phyloP scores from a whole-genome alignment of 345 rosid species.

The Geranium rotundifolium region DNA sequence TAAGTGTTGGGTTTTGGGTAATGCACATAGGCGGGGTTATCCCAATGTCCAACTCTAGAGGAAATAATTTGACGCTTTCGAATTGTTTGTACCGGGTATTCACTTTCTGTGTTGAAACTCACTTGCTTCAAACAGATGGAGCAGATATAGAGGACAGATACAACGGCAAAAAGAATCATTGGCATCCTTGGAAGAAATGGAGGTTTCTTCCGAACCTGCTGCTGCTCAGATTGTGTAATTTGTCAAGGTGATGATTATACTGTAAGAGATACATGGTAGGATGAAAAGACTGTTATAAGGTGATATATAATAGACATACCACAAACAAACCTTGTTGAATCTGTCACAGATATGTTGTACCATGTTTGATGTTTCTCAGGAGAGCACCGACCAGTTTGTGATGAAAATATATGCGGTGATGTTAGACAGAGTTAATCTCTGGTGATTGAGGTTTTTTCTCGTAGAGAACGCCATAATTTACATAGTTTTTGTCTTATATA shows the following conservation, averaged over 20 bases:
- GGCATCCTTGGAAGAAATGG: conserved; percentile 60
- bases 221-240: too few relatives aligned
- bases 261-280: too few relatives aligned
- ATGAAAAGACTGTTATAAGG: too few relatives aligned
- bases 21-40: conserved; percentile 28
- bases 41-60: conserved; percentile 4
- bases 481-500: too few relatives aligned
- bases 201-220: conserved; percentile 50
- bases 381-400: background rate
- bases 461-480: too few relatives aligned
- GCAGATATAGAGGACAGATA: conserved; percentile 62
- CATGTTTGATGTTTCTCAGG: background rate
- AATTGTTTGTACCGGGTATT: conserved; percentile 14
- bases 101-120: conserved; percentile 19
- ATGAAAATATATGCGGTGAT: too few relatives aligned
- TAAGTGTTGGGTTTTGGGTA: conserved; percentile 79
- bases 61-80: conserved; percentile 23
- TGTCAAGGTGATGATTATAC: background rate
- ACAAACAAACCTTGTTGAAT: background rate
- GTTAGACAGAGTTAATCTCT: too few relatives aligned
- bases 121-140: conserved; percentile 58
- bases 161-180: conserved; percentile 53
- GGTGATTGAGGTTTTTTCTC: too few relatives aligned
- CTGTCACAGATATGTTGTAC: background rate
- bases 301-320: background rate